Evolutionary conservation across 2,329 filamentous ascomycete genomes (phyloP), one percentile per base, ranked within the genome.

Genomic region (Acephala macrosclerotiorum): DNA sequence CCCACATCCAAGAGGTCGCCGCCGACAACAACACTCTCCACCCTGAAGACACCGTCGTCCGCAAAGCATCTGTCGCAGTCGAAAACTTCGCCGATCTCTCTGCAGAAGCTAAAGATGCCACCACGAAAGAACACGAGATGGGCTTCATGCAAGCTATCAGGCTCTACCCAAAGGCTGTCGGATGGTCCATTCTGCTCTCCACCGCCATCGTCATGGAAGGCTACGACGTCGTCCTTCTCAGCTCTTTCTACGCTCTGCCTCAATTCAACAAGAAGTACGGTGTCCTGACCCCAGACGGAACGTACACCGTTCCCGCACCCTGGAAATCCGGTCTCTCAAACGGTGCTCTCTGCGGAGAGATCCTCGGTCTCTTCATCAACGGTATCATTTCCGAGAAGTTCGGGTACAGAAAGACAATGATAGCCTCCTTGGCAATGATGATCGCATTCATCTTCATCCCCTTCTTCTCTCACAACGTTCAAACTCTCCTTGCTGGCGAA

Each of bases 371-470:
- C 8, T 79, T 83, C 59, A 76, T 70, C 61, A 83, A 82, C 66
- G 82, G 82, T 36, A 82, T 79, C 72, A 76, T 80, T 14, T 82
- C 80, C 14, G 82, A 84, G 66, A 78, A 78, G 12, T 83, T 81
- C 65, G 71, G 71, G 2, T 53, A 53, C 61, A 72, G 75, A 16
- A 81, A 80, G 61, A 83, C 82, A 0, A 80, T 84, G 68, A 78
- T 84, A 66, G 72, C 75, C 3, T 81, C 80, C 66, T 75, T 84
- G 9, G 62, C 77, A 22, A 69, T 81, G 58, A 77, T 84, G 68
- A 79, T 77, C 35, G 80, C 78, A 1, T 80, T 79, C 71, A 82
- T 81, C 40, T 77, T 82, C 29, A 80, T 84, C 60, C 82, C 82
- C 66, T 84, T 84, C 75, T 83, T 82, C 6, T 80, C 82, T 1